These are phyloP conservation scores for Russula griseocarnosa DNA, from an alignment of 768 basidiomycete species.

Conservation along the genomic window DNA sequence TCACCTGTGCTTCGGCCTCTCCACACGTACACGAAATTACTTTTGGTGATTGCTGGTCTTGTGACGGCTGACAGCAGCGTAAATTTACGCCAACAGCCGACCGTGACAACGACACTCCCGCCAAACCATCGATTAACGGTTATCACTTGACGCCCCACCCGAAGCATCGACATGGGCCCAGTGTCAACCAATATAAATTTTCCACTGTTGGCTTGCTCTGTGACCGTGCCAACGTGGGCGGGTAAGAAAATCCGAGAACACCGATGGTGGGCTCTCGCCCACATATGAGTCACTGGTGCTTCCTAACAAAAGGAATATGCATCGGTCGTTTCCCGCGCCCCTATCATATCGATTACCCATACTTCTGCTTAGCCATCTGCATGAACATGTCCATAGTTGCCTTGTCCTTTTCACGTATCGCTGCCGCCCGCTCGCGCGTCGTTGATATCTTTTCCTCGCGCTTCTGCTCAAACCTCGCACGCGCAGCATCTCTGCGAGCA, in stretches of 20 bases:
- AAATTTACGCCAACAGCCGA: neutral
- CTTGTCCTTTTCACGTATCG: conserved; percentile 74
- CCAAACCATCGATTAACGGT: neutral
- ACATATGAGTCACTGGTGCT: neutral
- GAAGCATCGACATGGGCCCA: neutral
- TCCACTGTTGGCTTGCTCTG: neutral
- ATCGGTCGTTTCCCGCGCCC: neutral
- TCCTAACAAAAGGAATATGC: neutral
- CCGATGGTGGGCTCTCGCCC: neutral
- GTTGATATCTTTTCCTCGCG: conserved; percentile 50
- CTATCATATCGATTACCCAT: conserved; percentile 48
- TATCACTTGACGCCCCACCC: neutral
- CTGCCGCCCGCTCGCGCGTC: conserved; percentile 57
- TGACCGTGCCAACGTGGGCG: neutral
- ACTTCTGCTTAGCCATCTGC: conserved; percentile 82
- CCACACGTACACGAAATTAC: too few species aligned
- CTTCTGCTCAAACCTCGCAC: conserved; percentile 57
- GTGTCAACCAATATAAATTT: neutral
- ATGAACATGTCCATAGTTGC: conserved; percentile 98
- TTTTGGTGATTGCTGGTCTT: too few species aligned
- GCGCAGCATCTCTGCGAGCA: conserved; percentile 69
- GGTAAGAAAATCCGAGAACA: neutral
- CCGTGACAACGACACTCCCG: neutral
- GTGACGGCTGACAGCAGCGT: too few species aligned
- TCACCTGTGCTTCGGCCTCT: too few species aligned